Evolutionary conservation across 2,329 filamentous ascomycete genomes (phyloP).

Genomic region (Thermothelomyces thermophilus): DNA sequence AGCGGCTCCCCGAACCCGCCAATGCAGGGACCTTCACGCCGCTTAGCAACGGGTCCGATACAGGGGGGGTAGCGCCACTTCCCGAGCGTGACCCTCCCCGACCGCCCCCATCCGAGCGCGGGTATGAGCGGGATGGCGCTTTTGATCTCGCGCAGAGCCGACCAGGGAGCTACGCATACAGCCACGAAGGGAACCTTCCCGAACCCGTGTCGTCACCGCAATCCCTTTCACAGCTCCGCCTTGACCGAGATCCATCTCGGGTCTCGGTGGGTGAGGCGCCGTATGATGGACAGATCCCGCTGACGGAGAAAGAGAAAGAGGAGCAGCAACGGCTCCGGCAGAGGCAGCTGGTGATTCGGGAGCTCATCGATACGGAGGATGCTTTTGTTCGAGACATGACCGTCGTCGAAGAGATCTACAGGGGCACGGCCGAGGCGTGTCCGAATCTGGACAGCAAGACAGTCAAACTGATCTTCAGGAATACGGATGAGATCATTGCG

Average conservation of each 20-base stretch:
- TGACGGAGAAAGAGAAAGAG: slow-evolving; percentile 38
- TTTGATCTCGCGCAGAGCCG: slow-evolving; percentile 39
- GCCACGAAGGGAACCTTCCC: slow-evolving; percentile 38
- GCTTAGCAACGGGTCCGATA: slow-evolving; percentile 19
- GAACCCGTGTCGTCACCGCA: slow-evolving; percentile 39
- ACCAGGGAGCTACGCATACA: slow-evolving; percentile 36
- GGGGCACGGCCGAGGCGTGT: slow-evolving; percentile 79
- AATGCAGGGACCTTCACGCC: slow-evolving; percentile 42
- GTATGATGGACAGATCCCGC: slow-evolving; percentile 15
- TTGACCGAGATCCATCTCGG: slow-evolving; percentile 33
- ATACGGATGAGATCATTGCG: slow-evolving; percentile 80
- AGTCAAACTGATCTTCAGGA: slow-evolving; percentile 84
- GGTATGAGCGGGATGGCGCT: slow-evolving; percentile 30
- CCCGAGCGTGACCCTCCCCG: slow-evolving; percentile 48
- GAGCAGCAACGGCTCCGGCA: slow-evolving; percentile 69
- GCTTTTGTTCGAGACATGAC: slow-evolving; percentile 93
- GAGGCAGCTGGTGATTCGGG: slow-evolving; percentile 79
- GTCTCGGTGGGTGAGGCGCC: slow-evolving; percentile 17
- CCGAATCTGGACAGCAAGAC: slow-evolving; percentile 75
- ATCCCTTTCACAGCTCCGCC: slow-evolving; percentile 42
- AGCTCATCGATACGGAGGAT: slow-evolving; percentile 87
- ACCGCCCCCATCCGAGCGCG: slow-evolving; percentile 36
- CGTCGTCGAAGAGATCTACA: slow-evolving; percentile 95
- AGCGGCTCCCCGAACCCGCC: slow-evolving; percentile 45
- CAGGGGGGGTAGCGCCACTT: slow-evolving; percentile 26